Evolutionary conservation across 495 filamentous ascomycete species (phyloP).

Genomic region (Geoglossum glabrum): DNA sequence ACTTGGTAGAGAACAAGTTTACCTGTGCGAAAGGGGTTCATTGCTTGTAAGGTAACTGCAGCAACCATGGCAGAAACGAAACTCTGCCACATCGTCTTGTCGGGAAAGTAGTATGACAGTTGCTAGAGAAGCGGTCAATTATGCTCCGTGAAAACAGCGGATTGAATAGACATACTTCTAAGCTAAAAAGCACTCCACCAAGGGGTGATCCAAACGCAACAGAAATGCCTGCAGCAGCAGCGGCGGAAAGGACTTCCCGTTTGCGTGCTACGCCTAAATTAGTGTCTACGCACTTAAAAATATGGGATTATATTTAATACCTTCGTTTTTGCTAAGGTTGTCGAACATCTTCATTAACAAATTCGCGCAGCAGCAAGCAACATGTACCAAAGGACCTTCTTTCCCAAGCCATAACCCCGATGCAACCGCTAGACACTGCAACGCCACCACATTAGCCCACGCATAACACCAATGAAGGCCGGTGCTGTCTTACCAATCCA

Average conservation of each 20-base stretch:
- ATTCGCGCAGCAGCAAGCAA: constrained; percentile 94
- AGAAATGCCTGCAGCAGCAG: constrained; percentile 84
- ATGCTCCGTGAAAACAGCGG: background rate
- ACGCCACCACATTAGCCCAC: background rate
- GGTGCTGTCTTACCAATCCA: constrained; percentile 44
- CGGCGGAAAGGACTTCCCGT: constrained; percentile 85
- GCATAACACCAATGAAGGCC: too few relatives aligned
- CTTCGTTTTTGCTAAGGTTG: constrained; percentile 74
- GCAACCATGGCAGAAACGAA: constrained; percentile 98
- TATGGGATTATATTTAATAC: constrained; percentile 19
- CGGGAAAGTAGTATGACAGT: constrained; percentile 94
- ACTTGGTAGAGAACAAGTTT: constrained; percentile 96
- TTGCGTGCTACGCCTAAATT: constrained; percentile 47
- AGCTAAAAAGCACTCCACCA: constrained; percentile 76
- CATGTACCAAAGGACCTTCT: constrained; percentile 91
- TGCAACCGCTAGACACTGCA: constrained; percentile 74
- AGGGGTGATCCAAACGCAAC: constrained; percentile 97
- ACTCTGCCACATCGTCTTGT: constrained; percentile 99
- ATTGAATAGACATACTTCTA: constrained; percentile 39
- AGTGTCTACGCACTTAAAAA: background rate
- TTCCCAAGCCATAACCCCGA: constrained; percentile 98
- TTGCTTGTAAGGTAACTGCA: constrained; percentile 74
- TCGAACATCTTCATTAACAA: constrained; percentile 82
- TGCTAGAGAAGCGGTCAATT: constrained; percentile 26
- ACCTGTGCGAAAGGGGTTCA: constrained; percentile 88